Conservation (phyloP, 768 basidiomycete species). For the Mycena leptocephala region DNA sequence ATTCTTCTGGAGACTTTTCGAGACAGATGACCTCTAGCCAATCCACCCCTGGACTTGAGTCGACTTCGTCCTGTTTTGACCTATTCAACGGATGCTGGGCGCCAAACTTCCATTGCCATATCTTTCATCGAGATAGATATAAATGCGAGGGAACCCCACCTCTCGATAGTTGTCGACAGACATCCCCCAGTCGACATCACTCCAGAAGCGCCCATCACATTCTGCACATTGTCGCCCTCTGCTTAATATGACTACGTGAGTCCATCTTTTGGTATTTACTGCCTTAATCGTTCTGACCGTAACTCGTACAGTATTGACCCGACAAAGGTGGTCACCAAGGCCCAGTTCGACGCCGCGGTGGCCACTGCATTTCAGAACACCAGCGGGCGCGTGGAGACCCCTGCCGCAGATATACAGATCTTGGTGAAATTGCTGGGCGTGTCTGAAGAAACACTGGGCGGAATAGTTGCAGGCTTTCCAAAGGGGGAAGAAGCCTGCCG, state of each 20-base stretch:
- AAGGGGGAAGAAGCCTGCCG: background rate
- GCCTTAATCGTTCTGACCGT: background rate
- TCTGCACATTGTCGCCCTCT: background rate
- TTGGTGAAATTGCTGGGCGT: background rate
- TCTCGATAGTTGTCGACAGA: too few relatives aligned
- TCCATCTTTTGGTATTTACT: background rate
- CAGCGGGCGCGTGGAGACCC: background rate
- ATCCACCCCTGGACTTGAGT: too few relatives aligned
- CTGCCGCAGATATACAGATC: background rate
- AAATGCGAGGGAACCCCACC: background rate
- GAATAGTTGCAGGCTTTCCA: background rate
- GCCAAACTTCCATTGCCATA: too few relatives aligned
- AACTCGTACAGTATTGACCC: background rate
- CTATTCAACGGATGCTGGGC: too few relatives aligned
- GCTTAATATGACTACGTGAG: background rate
- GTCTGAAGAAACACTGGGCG: background rate
- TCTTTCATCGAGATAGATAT: background rate
- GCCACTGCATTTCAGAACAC: background rate
- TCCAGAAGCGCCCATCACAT: background rate
- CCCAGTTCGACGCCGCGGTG: background rate
- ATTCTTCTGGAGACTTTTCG: too few relatives aligned
- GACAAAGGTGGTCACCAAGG: conserved; percentile 9
- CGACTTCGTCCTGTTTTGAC: too few relatives aligned
- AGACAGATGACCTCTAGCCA: too few relatives aligned
- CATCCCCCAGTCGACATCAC: background rate